Evolutionary conservation across 805 yeast species (phyloP).

Genomic region (Barnettozyma populi): DNA sequence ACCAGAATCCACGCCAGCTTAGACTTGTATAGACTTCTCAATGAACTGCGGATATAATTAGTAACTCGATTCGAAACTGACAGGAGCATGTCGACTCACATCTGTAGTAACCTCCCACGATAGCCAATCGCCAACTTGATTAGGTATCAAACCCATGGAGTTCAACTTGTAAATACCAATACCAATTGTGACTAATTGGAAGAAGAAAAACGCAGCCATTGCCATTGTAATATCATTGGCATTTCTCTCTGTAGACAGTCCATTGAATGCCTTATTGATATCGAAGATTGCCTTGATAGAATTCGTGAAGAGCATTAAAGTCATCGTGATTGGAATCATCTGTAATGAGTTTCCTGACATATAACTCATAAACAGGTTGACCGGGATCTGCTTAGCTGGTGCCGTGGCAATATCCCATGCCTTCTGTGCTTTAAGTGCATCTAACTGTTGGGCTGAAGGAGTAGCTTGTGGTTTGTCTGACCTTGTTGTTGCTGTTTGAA

Average conservation of each 20-base stretch:
- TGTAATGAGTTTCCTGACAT: slow-evolving; percentile 91
- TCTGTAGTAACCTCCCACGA: slow-evolving; percentile 59
- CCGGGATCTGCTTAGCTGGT: slow-evolving; percentile 84
- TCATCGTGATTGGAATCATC: slow-evolving; percentile 86
- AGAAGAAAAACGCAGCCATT: slow-evolving; percentile 33
- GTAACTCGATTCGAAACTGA: not conserved
- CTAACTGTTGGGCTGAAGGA: not conserved
- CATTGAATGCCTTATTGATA: slow-evolving; percentile 50
- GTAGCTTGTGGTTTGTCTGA: not conserved
- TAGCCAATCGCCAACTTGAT: slow-evolving; percentile 84
- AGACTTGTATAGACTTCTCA: slow-evolving; percentile 8
- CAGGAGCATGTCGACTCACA: slow-evolving; percentile 13
- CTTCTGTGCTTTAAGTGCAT: slow-evolving; percentile 33
- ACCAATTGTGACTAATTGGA: slow-evolving; percentile 50
- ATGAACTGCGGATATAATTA: slow-evolving; percentile 11
- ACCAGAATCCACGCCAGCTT: not conserved
- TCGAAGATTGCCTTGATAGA: slow-evolving; percentile 69
- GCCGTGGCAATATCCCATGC: slow-evolving; percentile 84
- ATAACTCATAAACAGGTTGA: slow-evolving; percentile 85
- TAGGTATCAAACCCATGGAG: slow-evolving; percentile 87
- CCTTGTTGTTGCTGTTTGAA: slow-evolving; percentile 1
- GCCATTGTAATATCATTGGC: slow-evolving; percentile 25
- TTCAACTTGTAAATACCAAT: slow-evolving; percentile 84
- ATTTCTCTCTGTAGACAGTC: slow-evolving; percentile 36
- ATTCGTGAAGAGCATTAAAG: slow-evolving; percentile 72